Evolutionary conservation across 2,329 filamentous ascomycete species (phyloP), one percentile per base, ranked within the genome.

Genomic region (Talaromyces sp.): DNA sequence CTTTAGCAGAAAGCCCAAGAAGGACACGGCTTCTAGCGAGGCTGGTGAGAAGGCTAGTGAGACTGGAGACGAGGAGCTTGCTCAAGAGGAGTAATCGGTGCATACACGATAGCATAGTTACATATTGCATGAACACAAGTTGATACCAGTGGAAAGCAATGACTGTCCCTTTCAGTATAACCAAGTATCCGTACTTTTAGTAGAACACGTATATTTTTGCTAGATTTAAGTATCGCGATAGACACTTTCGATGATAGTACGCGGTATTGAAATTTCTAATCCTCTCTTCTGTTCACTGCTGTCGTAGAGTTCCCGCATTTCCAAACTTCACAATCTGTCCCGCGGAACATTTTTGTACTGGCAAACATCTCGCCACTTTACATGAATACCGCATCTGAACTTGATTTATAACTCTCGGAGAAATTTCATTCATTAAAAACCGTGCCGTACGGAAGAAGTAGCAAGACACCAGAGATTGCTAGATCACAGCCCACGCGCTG

Each of bases 1-100:
- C 65, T 80, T 81, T 56, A 76, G 76, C 63, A 74, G 79, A 57
- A 81, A 80, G 68, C 75, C 74, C 17, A 77, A 74, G 63, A 78
- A 75, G 59, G 74, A 77, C 57, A 77, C 75, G 65, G 68, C 70
- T 17, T 63, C 71, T 3, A 77, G 75, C 62, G 78, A 79, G 68
- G 74, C 70, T 48, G 77, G 75, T 62, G 77, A 79, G 61, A 70
- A 70, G 58, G 70, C 75, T 17, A 79, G 77, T 65, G 77, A 79
- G 60, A 69, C 71, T 54, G 75, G 75, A 14, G 76, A 79, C 60
- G 77, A 79, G 51, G 75, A 75, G 43, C 69, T 58, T 19, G 31
- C 70, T 31, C 68, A 70, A 27, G 75, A 77, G 60, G 71, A 75
- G 57, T 61, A 58, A 19, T 56, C 60, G 43, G 21, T 21, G 43